Percentiles rank a stretch among this genome's conserved stretches.
Conservation (phyloP, 225 moss, liverwort and hornwort genomes). For the Climacium dendroides region DNA sequence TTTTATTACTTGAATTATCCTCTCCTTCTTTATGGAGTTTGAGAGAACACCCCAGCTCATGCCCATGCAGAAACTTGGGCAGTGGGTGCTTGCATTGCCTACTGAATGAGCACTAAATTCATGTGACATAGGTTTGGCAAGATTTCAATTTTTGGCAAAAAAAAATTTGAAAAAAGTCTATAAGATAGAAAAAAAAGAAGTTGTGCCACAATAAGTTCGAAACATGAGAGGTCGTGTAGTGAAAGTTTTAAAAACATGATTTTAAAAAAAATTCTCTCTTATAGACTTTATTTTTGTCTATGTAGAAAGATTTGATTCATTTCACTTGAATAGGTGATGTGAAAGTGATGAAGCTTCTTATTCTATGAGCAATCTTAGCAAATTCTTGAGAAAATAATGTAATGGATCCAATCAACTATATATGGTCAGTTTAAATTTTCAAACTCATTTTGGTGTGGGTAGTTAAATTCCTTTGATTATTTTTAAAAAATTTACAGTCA, state of each 20-base stretch:
- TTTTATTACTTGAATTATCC: background rate
- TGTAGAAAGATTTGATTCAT: background rate
- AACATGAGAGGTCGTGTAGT: accelerated
- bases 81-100: background rate
- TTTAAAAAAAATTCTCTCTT: accelerated
- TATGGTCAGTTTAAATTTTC: too few species aligned
- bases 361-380: background rate
- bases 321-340: background rate
- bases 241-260: too few species aligned
- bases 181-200: too few species aligned
- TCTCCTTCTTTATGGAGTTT: background rate
- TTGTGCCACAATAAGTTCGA: accelerated
- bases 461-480: too few species aligned
- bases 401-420: too few species aligned
- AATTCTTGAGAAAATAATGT: background rate
- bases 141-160: too few species aligned
- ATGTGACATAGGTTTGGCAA: too few species aligned
- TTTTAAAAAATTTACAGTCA: too few species aligned
- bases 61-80: background rate
- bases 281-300: background rate
- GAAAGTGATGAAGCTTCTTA: background rate
- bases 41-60: too few species aligned
- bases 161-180: too few species aligned
- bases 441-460: too few species aligned
- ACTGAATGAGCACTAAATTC: background rate